Percentiles rank a stretch among this genome's conserved stretches.
These are phyloP conservation scores for Ananas comosus DNA, from an alignment of 176 grass and related monocot genomes.

Conservation along the genomic window DNA sequence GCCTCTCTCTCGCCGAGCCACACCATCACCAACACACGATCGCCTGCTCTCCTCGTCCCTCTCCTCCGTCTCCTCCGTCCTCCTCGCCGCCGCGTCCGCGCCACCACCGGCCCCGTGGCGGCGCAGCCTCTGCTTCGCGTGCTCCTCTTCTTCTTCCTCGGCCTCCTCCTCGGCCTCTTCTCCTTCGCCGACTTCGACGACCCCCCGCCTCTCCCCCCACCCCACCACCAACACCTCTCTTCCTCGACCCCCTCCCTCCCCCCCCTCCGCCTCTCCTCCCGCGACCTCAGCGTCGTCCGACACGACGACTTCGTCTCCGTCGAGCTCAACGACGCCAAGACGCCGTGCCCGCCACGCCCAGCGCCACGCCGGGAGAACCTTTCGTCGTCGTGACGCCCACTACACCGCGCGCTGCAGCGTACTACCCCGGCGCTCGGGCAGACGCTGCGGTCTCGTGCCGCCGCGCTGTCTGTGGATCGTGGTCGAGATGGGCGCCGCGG, in stretches of 20 bases:
- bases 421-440: conserved; percentile 63
- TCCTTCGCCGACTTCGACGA: conserved; percentile 19
- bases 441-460: conserved; percentile 53
- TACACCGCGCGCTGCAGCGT: conserved; percentile 52
- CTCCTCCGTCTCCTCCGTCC: background rate
- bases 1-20: background rate
- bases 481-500: conserved; percentile 56
- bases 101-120: conserved; percentile 22
- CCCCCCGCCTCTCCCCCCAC: conserved; percentile 33
- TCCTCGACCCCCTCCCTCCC: conserved; percentile 4
- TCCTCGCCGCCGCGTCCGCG: conserved; percentile 4
- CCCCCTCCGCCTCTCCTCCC: background rate
- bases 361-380: background rate
- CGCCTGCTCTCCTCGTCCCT: conserved; percentile 28
- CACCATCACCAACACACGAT: background rate
- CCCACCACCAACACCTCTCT: background rate
- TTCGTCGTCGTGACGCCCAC: conserved; percentile 73
- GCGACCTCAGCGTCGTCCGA: background rate
- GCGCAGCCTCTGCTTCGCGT: conserved; percentile 41
- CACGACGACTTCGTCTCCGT: background rate
- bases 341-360: background rate
- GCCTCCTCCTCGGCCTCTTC: conserved; percentile 61
- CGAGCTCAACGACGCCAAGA: background rate
- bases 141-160: conserved; percentile 69
- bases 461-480: conserved; percentile 68